These are phyloP conservation scores for Collybiopsis luxurians DNA, from an alignment of 768 basidiomycete genomes.

Conservation along the genomic window DNA sequence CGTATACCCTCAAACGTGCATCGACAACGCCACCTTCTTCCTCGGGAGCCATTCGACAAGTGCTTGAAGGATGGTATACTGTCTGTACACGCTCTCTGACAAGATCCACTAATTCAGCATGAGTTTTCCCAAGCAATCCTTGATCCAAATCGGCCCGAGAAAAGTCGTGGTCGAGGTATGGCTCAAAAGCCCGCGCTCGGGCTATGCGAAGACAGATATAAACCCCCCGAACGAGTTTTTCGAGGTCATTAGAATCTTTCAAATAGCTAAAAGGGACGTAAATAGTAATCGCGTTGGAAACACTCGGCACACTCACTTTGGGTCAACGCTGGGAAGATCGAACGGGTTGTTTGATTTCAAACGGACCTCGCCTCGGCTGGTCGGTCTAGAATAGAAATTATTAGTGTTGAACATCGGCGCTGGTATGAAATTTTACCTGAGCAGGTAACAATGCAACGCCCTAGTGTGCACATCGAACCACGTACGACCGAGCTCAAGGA, in stretches of 20 bases:
- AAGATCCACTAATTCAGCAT: slow-evolving; percentile 37
- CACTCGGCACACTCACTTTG: slow-evolving; percentile 26
- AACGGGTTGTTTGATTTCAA: slow-evolving; percentile 36
- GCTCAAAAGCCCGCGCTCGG: slow-evolving; percentile 31
- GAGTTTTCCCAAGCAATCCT: slow-evolving; percentile 27
- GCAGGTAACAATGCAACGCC: slow-evolving; percentile 33
- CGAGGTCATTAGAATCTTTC: slow-evolving; percentile 32
- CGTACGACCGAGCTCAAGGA: slow-evolving; percentile 36
- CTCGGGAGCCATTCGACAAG: slow-evolving; percentile 43
- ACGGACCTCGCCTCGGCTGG: slow-evolving; percentile 34
- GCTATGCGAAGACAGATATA: slow-evolving; percentile 32
- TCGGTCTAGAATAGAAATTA: slow-evolving; percentile 23
- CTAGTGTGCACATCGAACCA: slow-evolving; percentile 37
- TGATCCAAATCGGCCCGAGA: slow-evolving; percentile 33
- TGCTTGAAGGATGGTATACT: slow-evolving; percentile 42
- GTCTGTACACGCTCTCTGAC: slow-evolving; percentile 41
- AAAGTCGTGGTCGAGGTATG: slow-evolving; percentile 28
- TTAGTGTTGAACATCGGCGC: not conserved
- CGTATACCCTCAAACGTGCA: slow-evolving; percentile 40
- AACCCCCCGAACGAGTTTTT: slow-evolving; percentile 36
- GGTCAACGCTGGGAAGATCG: slow-evolving; percentile 34
- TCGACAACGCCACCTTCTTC: slow-evolving; percentile 43
- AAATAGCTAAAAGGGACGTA: slow-evolving; percentile 28
- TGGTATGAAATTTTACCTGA: slow-evolving; percentile 24
- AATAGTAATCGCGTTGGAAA: not conserved